These are phyloP conservation scores for Scalesia atractyloides DNA, from an alignment of 129 eudicot genomes.

Conservation along the genomic window DNA sequence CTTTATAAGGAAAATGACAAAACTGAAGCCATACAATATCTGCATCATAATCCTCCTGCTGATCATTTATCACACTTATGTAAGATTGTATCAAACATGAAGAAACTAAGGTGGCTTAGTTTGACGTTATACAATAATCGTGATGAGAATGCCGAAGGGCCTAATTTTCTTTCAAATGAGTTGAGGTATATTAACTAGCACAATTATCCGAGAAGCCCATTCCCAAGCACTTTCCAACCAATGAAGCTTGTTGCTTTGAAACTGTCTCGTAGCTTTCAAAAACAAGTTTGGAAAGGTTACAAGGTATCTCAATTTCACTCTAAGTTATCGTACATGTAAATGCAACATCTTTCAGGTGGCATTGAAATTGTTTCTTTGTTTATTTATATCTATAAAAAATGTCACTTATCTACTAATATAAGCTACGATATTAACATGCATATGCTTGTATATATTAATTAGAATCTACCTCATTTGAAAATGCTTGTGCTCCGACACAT, in stretches of 20 bases:
- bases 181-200: neutral
- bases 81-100: neutral
- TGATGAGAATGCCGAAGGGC: too few species aligned
- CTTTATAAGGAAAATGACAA: too few species aligned
- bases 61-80: neutral
- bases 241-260: neutral
- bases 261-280: neutral
- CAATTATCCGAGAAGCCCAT: neutral
- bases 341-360: too few species aligned
- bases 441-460: neutral
- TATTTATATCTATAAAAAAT: neutral
- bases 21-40: too few species aligned
- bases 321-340: too few species aligned
- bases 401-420: neutral
- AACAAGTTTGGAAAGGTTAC: neutral
- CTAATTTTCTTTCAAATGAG: slow-evolving; percentile 11
- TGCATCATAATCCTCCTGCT: too few species aligned
- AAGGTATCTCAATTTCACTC: neutral
- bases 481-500: neutral
- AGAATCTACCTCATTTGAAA: slow-evolving; percentile 16
- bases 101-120: neutral
- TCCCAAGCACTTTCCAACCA: neutral
- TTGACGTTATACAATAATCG: too few species aligned
- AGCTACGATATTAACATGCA: neutral
- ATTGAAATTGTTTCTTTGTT: too few species aligned